Evolutionary conservation across 2,329 filamentous ascomycete genomes (phyloP).

Genomic region (Rutstroemia sp.): DNA sequence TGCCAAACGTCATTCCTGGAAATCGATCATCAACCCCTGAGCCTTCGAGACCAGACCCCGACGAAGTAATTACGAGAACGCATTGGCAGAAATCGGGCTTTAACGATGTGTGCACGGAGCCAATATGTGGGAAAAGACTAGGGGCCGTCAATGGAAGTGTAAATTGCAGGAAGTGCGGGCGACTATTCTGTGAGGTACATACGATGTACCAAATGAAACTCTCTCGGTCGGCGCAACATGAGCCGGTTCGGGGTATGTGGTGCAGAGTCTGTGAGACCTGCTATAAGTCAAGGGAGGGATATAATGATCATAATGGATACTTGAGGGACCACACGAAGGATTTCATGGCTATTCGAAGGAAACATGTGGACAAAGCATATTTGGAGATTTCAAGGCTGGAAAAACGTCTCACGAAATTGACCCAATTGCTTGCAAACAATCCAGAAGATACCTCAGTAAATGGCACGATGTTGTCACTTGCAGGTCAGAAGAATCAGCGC

Average conservation of each 20-base stretch:
- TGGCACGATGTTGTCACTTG: conserved; percentile 46
- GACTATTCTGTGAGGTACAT: conserved; percentile 92
- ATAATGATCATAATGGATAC: conserved; percentile 78
- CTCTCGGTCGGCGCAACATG: conserved; percentile 79
- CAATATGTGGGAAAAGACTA: conserved; percentile 71
- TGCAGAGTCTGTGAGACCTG: conserved; percentile 97
- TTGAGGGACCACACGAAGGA: conserved; percentile 63
- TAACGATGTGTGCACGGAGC: conserved; percentile 80
- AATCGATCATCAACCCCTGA: conserved; percentile 30
- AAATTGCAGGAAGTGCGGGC: conserved; percentile 90
- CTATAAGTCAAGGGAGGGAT: conserved; percentile 92
- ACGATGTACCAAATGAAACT: conserved; percentile 99
- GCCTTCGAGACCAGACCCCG: conserved; percentile 53
- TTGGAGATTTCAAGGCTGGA: conserved; percentile 86
- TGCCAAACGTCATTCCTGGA: conserved; percentile 31
- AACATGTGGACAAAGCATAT: conserved; percentile 74
- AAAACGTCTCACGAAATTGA: conserved; percentile 85
- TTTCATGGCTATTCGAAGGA: conserved; percentile 66
- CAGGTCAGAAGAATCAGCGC: conserved; percentile 65
- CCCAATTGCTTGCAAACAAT: conserved; percentile 69
- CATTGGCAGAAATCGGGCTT: conserved; percentile 81
- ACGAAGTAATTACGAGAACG: conserved; percentile 77
- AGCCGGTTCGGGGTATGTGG: conserved; percentile 86
- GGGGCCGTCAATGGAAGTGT: conserved; percentile 75
- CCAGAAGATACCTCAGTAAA: conserved; percentile 56